Base-by-base conservation (phyloP, 2,329 filamentous ascomycete species). In the Alternaria sp. region DNA sequence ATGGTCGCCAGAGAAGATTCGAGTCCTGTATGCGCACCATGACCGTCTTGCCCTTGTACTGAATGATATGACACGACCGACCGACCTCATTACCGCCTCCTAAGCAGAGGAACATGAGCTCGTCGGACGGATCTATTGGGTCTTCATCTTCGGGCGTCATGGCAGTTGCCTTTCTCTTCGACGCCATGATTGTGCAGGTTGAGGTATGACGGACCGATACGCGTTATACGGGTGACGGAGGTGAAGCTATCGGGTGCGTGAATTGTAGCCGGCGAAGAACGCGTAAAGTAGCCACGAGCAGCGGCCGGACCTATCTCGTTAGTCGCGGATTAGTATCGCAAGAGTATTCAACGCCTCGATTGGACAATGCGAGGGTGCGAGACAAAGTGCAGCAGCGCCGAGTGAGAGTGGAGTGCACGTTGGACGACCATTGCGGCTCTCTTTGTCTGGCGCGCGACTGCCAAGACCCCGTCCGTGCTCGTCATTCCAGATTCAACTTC, bases 21-120 rank as follows among this genome's bases (percentile, higher is more conserved):
- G 43, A 34, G 8, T 22, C 14, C 11, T 26, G 30, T 24, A 18
- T 54, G 77, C 88, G 69, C 83, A 96, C 93, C 95, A 99, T 99
- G 69, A 99, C 93, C 6, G 94, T 98, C 81, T 99, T 99, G 63
- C 95, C 95, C 81, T 98, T 99, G 86, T 99, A 99, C 75, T 98
- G 93, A 61, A 99, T 89, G 71, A 99, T 97, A 78, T 99, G 95
- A 79, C 95, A 98, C 67, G 95, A 98, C 67, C 95, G 87, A 54
- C 95, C 95, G 63, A 99, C 95, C 81, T 99, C 95, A 79, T 97
- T 98, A 69, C 95, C 95, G 63, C 95, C 95, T 63, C 95, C 95
- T 38, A 99, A 83, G 72, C 93, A 96, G 55, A 97, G 86, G 74
- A 99, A 99, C 82, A 93, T 91, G 59, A 99, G 87, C 83, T 98